These are phyloP conservation scores for Carex littledalei DNA, from an alignment of 176 grass and related monocot genomes.

Conservation along the genomic window DNA sequence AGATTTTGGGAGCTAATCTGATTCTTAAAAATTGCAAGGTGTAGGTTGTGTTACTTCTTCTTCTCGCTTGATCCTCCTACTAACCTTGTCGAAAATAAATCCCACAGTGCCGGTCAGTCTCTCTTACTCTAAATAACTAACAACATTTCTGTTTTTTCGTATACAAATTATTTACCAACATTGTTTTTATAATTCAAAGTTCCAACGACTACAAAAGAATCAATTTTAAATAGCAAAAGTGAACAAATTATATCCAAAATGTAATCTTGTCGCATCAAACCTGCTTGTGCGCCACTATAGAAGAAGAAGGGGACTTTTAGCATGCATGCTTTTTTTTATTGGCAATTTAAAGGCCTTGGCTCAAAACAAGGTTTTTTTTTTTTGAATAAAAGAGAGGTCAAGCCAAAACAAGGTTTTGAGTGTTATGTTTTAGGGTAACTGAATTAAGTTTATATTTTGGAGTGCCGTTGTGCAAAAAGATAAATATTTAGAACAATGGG, in stretches of 20 bases:
- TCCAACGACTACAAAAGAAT: not conserved
- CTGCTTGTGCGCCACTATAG: not conserved
- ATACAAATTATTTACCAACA: not conserved
- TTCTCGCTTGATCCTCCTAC: not conserved
- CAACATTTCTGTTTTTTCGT: not conserved
- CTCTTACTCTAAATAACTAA: not conserved
- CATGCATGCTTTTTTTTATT: not conserved
- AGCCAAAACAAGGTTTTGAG: not conserved
- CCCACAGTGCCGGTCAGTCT: not conserved
- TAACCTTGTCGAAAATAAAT: conserved; percentile 6
- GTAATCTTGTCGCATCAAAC: not conserved
- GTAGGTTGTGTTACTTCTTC: not conserved
- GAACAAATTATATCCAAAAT: not conserved
- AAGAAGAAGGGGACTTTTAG: conserved; percentile 10
- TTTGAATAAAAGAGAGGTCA: too few relatives aligned
- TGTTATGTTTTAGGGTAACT: not conserved
- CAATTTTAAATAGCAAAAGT: conserved; percentile 19
- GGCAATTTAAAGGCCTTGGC: too few relatives aligned
- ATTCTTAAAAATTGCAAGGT: not conserved
- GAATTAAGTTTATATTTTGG: not conserved
- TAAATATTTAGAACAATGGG: not conserved
- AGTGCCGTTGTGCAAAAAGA: not conserved
- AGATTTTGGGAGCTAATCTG: conserved; percentile 1
- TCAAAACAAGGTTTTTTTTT: not conserved
- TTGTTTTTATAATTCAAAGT: not conserved